Evolutionary conservation across 768 basidiomycete genomes (phyloP), one percentile per base, ranked within the genome.

Genomic region (Psilocybe cubensis): DNA sequence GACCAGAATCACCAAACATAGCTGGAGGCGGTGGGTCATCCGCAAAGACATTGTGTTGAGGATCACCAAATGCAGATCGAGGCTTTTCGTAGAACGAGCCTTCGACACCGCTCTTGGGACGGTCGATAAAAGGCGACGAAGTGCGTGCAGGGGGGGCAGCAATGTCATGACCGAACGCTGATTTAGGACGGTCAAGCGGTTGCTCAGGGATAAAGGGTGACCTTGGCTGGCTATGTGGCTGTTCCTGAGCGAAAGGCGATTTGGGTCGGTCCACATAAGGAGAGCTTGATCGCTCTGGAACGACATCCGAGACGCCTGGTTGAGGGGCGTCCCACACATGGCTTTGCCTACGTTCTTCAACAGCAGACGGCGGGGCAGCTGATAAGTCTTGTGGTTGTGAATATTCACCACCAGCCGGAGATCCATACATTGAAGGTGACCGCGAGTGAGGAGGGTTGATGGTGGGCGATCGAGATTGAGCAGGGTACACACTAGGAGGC

Each of bases 1-100:
- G 61, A 23, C 63, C 68, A 29, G 66, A 52, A 47, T 68, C 67
- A 8, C 66, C 65, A 52, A 69, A 66, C 47, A 64, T 56, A 24
- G 60, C 60, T 25, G 58, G 55, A 45, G 63, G 54, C 17, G 42
- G 31, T 7, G 54, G 52, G 4, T 42, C 51, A 55, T 61, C 56
- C 21, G 27, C 61, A 41, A 64, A 60, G 20, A 64, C 58, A 23
- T 63, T 48, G 48, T 61, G 62, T 12, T 56, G 64, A 29, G 66
- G 57, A 35, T 68, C 67, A 17, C 65, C 66, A 54, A 65, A 63
- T 24, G 62, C 51, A 12, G 66, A 60, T 52, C 65, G 60, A 17
- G 67, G 63, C 25, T 61, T 56, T 31, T 63, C 64, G 3, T 60
- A 63, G 59, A 65, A 61, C n/a, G 59, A 59, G 25, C 43, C 56